A percentile compares a stretch with the other conserved stretches of the same genome.
These are phyloP conservation scores for Cladosporium cucumerinum DNA, from an alignment of 2,329 filamentous ascomycete species.

Conservation along the genomic window DNA sequence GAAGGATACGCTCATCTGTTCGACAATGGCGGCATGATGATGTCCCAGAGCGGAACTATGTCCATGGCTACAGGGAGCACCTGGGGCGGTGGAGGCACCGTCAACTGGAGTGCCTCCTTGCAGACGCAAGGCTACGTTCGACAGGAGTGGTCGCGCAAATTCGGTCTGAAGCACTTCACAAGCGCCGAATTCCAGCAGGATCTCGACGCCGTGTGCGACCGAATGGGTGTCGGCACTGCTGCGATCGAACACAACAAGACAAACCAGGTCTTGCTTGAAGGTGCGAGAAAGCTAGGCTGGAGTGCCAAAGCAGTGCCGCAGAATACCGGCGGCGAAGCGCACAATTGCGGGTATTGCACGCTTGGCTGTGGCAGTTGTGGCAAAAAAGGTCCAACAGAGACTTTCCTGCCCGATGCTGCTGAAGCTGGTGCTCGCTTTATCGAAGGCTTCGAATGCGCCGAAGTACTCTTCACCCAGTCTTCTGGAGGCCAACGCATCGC, in stretches of 20 bases:
- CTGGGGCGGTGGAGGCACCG: constrained; percentile 81
- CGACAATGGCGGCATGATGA: constrained; percentile 62
- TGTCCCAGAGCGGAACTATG: constrained; percentile 50
- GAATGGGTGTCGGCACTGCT: constrained; percentile 70
- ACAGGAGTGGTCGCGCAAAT: constrained; percentile 70
- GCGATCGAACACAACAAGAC: constrained; percentile 68
- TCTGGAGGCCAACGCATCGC: constrained; percentile 52
- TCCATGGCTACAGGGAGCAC: constrained; percentile 65
- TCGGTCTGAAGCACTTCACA: constrained; percentile 69
- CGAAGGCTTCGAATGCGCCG: constrained; percentile 73
- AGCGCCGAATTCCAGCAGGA: constrained; percentile 71
- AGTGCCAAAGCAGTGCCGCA: constrained; percentile 67
- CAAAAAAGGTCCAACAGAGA: constrained; percentile 75
- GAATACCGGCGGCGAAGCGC: constrained; percentile 70
- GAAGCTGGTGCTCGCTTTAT: constrained; percentile 75
- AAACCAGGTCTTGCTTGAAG: constrained; percentile 71
- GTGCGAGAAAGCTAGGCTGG: constrained; percentile 70
- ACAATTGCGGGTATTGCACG: constrained; percentile 67
- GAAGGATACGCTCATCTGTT: constrained; percentile 63
- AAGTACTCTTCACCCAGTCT: constrained; percentile 63
- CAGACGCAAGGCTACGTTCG: constrained; percentile 74
- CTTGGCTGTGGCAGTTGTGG: constrained; percentile 60
- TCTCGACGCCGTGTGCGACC: constrained; percentile 72
- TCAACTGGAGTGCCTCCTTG: constrained; percentile 75
- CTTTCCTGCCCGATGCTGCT: constrained; percentile 76